Conservation (phyloP, 805 yeast species). For the Saccharomycopsis fermentans region DNA sequence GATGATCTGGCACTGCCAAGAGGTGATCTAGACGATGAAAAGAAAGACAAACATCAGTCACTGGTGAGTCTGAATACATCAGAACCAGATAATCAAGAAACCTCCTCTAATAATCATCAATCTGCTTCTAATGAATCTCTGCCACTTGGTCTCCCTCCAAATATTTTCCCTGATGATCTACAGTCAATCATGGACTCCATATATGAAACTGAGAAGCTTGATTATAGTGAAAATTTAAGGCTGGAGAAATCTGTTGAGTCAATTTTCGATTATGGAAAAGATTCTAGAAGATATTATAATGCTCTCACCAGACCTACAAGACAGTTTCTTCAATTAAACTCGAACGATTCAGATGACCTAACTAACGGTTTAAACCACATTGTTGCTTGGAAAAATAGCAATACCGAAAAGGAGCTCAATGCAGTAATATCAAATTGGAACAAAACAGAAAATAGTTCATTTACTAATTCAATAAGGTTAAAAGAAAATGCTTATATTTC, state of each 20-base stretch:
- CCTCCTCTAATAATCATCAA: not conserved
- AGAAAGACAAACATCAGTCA: not conserved
- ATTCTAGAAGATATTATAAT: slow-evolving; percentile 13
- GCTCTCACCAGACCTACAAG: slow-evolving; percentile 11
- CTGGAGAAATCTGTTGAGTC: not conserved
- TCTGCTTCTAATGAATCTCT: not conserved
- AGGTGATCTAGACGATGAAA: not conserved
- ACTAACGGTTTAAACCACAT: not conserved
- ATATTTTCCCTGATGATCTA: not conserved
- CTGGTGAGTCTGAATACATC: too few species aligned
- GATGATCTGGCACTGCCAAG: not conserved
- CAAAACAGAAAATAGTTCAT: not conserved
- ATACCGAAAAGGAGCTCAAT: slow-evolving; percentile 8
- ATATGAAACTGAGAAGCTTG: not conserved
- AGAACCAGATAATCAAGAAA: not conserved
- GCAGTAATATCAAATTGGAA: slow-evolving; percentile 7
- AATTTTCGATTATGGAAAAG: slow-evolving; percentile 9
- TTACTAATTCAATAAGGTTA: not conserved
- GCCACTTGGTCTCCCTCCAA: not conserved
- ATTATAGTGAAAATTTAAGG: not conserved
- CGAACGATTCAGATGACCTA: not conserved
- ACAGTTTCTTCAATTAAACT: slow-evolving; percentile 4
- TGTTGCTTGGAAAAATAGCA: slow-evolving; percentile 12
- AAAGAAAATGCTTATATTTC: slow-evolving; percentile 8
- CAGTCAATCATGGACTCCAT: not conserved